Base-by-base conservation (phyloP, 306 rosid species). In the Abrus pulchellus region DNA sequence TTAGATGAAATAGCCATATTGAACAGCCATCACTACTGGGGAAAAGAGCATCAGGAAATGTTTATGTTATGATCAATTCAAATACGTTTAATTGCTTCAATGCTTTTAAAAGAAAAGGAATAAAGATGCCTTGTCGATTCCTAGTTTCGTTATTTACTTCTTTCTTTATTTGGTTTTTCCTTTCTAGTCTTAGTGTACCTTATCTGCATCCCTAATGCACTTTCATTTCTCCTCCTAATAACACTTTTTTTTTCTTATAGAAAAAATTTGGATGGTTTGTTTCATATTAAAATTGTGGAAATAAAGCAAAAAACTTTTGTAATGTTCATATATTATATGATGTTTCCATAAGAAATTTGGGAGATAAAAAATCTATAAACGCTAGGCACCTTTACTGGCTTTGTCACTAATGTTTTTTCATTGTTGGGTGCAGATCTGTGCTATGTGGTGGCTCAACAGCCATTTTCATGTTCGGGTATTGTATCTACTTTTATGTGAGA, bases 371-470 rank as follows among this genome's bases (percentile, higher is more conserved):
- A 29, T 44, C 33, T 14, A 57, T 54, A 7, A 14, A 75, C 66
- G 28, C 13, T 13, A 13, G 48, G 69, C 36, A 55, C 55, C 52
- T 13, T 33, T 73, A 7, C 49, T 76, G 53, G 53, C 65, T 73
- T 41, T 20, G 7, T 64, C 47, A 47, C 55, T 79, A 50, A 74
- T 68, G 29, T 41, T 45, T 53, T 47, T 68, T 61, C 45, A 76
- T 61, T 74, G 61, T 65, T 64, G 75, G 30, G 9, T 88, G 88
- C 98, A 94, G 98, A 87, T 94, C 97, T 36, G 87, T 91, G 69
- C 74, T 88, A 68, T 82, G 82, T 61, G 97, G 98, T 60, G 97
- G 98, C 62, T 90, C 97, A 10, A 80, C 91, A 3, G 93, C 97
- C 66, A 69, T 91, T 54, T 90, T 91, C 74, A 93, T 88, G 94